Evolutionary conservation across 139 green algal species (phyloP).

Genomic region (Dunaliella primolecta): DNA sequence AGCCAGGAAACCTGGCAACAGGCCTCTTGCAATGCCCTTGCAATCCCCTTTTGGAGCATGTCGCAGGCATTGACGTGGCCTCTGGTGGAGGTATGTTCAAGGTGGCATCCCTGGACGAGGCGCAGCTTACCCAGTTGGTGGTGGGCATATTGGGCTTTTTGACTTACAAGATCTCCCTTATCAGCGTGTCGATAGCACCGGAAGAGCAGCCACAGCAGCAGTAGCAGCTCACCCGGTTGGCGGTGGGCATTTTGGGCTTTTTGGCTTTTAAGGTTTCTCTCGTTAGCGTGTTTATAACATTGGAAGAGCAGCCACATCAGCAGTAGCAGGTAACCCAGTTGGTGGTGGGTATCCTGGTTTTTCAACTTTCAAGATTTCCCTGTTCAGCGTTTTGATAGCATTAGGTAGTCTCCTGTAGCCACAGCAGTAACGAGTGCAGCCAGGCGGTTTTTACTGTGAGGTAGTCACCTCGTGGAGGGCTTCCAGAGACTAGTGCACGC

Average conservation of each 20-base stretch:
- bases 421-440: no score
- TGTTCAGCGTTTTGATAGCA: no score
- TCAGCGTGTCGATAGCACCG: slow-evolving; percentile 13
- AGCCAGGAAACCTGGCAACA: no score
- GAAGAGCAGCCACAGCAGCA: neutral
- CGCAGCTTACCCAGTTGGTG: slow-evolving; percentile 22
- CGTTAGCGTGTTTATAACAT: slow-evolving; percentile 20
- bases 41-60: no score
- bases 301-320: neutral
- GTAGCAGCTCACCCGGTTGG: slow-evolving; percentile 16
- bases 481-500: no score
- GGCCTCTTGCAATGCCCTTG: no score
- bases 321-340: neutral
- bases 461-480: no score
- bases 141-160: slow-evolving; percentile 27
- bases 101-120: neutral
- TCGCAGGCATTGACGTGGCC: no score
- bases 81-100: neutral
- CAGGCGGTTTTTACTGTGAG: no score
- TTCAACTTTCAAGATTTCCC: no score
- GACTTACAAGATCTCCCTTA: slow-evolving; percentile 22
- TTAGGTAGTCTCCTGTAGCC: no score
- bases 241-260: slow-evolving; percentile 24
- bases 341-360: no score
- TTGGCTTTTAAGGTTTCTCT: slow-evolving; percentile 19